Percentiles rank a stretch among this genome's conserved stretches.
Evolutionary conservation across 75 land plant genomes (phyloP).

Genomic region (Larix kaempferi): DNA sequence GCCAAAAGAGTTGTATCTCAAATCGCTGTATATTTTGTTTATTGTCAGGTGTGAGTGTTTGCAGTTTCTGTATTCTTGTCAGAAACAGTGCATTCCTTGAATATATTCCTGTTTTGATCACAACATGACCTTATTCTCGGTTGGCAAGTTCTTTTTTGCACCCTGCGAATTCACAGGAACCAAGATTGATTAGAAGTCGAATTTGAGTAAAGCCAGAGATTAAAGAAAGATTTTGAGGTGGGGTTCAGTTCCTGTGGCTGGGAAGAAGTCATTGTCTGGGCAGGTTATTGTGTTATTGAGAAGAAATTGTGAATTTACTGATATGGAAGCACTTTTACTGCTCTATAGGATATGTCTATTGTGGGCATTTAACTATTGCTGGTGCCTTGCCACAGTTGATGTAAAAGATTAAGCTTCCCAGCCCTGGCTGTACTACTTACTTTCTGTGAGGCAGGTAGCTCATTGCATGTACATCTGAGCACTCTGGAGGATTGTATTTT

Average conservation of each 20-base stretch:
- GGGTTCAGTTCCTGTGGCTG: background rate
- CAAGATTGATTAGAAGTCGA: background rate
- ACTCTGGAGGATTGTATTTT: conserved; percentile 15
- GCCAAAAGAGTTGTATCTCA: background rate
- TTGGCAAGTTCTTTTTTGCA: background rate
- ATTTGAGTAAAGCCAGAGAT: background rate
- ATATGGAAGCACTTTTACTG: background rate
- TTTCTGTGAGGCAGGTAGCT: conserved; percentile 7
- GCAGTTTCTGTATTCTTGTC: conserved; percentile 6
- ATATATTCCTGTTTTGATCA: background rate
- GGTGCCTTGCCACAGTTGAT: background rate
- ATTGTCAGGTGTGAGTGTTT: conserved; percentile 1
- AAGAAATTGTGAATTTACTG: background rate
- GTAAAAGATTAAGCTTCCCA: conserved; percentile 3
- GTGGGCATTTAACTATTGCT: background rate
- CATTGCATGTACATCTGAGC: conserved; percentile 10
- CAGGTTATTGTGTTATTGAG: background rate
- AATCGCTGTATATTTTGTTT: conserved; percentile 11
- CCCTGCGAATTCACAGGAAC: background rate
- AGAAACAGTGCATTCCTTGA: conserved; percentile 10
- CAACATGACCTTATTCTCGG: background rate
- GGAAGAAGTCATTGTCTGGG: background rate
- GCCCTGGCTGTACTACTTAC: background rate
- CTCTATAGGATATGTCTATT: background rate
- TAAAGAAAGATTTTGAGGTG: conserved; percentile 1